Evolutionary conservation across 306 rosid genomes (phyloP), one percentile per base, ranked within the genome.

Genomic region (Castanospermum australe): DNA sequence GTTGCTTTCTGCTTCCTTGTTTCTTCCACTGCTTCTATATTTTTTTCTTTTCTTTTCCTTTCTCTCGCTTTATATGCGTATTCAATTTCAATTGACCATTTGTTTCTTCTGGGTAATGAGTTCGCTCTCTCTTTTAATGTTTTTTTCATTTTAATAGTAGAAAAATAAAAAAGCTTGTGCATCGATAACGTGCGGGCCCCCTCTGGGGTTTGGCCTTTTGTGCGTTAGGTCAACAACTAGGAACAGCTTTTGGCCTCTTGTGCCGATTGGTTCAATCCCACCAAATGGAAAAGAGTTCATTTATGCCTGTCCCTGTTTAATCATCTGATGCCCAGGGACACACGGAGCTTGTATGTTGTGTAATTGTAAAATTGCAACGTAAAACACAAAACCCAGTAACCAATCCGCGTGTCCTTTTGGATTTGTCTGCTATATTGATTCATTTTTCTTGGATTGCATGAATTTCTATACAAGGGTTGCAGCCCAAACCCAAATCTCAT

Each of bases 221-320:
- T 81, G 94, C 54, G 71, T 82, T 86, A 77, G 94, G 97, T 94
- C 92, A 88, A 94, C 95, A 89, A 87, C 86, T 78, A 70, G 91
- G 92, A 87, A 83, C 82, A 84, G 61, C 73, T 84, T 85, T 89
- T 84, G 96, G 82, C 89, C 52, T 84, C 55, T 91, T 84, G 56
- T 84, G 89, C 85, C 77, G 14, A 67, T 85, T 59, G 73, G 82
- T 83, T 83, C 84, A 79, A 81, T 78, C 80, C 85, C 87, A 84
- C 89, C 86, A 73, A 86, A 57, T 63, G 67, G 64, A 35, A 67
- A 41, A 45, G 0, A 20, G 36, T 13, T 74, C 57, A 39, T 60
- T 66, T 47, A 45, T 44, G 60, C 28, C 33, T 36, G 52, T 77
- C 70, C 52, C 51, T 76, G 62, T 44, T 76, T 41, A 67, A 45